Conservation (phyloP, 805 yeast genomes). For the Saccharomycopsis fermentans region DNA sequence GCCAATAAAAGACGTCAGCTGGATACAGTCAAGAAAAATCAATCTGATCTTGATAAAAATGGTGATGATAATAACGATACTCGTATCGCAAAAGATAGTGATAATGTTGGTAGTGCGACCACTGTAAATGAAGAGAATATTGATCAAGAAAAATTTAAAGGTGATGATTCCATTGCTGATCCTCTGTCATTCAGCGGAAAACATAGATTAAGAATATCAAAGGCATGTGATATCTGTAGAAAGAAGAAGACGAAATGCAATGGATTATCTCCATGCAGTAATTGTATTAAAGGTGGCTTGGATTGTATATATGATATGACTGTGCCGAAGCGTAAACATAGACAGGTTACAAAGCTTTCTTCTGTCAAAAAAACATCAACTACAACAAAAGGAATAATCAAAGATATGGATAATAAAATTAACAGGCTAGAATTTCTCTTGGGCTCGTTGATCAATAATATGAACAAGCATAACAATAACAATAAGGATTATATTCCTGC, state of each 20-base stretch:
- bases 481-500: background rate
- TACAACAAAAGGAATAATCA: background rate
- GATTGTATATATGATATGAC: constrained; percentile 30
- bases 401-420: constrained; percentile 3
- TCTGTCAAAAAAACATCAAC: background rate
- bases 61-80: no score
- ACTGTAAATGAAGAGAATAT: no score
- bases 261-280: constrained; percentile 35
- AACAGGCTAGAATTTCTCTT: constrained; percentile 2
- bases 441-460: background rate
- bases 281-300: constrained; percentile 28
- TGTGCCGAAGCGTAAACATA: constrained; percentile 11
- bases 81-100: no score
- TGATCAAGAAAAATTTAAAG: no score
- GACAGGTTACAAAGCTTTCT: background rate
- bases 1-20: no score
- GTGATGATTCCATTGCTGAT: background rate
- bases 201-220: constrained; percentile 20
- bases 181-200: background rate
- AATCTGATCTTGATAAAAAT: no score
- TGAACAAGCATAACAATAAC: background rate
- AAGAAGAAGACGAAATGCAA: constrained; percentile 38
- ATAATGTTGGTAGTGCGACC: background rate
- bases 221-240: constrained; percentile 41
- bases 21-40: no score